Evolutionary conservation across 2,329 filamentous ascomycete genomes (phyloP), one percentile per base, ranked within the genome.

Genomic region (Sporothrix protearum): DNA sequence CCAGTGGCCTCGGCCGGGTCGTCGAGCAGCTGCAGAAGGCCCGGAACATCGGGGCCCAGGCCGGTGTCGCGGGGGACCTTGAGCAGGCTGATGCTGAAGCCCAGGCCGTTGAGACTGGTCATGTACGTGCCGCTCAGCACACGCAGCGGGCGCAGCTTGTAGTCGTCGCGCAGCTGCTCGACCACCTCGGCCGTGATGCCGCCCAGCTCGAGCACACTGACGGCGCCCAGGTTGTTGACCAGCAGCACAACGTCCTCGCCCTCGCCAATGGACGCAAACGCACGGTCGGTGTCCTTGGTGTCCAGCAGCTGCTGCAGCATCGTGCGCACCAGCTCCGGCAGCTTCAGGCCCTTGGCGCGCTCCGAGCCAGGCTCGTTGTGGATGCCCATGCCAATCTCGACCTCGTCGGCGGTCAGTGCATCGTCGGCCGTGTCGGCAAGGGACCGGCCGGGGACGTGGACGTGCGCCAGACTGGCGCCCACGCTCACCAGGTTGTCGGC

Each of bases 371-470:
- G 82, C 79, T 91, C 89, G 76, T 93, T 93, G 79, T 93, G 91
- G 75, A 93, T 93, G 14, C 91, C 91, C 91, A 93, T 93, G 36
- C 91, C 91, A 64, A 90, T 81, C 79, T 90, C 88, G 33, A 89
- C 86, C 77, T 89, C 86, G 51, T 83, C 85, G 2, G 76, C 80
- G 63, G 81, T 84, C 71, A 95, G 80, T 55, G 76, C 79, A 36
- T 89, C 88, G 30, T 88, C 87, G 12, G 83, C 83, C 57, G 84
- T 85, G 0, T 78, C 77, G 12, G 82, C 80, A 7, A 83, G 78
- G 1, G 83, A 86, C 73, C 94, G 87, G 3, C 95, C 94, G 0
- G 95, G 95, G 0, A 97, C 92, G 78, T 97, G 95, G n/a, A 97
- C 94, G 79, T 97, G 94, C 74, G 92, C 91, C 55, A 97, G 82